Evolutionary conservation across 177 flowering plant species (phyloP), one percentile per base, ranked within the genome.

Genomic region (Telopea speciosissima): DNA sequence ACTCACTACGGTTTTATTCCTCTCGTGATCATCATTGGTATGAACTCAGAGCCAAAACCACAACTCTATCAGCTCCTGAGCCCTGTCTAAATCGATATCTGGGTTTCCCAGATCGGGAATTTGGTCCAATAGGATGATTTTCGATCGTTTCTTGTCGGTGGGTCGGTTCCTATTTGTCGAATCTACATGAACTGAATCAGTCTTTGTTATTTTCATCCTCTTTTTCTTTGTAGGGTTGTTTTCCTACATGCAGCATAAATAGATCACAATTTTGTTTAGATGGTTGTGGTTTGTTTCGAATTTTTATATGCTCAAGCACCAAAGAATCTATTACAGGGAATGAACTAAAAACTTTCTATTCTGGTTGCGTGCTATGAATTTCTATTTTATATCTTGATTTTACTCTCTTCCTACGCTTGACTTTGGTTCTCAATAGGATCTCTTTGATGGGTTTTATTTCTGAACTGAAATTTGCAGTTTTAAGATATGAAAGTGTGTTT

Each of bases 1-100:
- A 81, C 89, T 40, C 98, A 93, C 80, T 93, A 90, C 63, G 97
- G 97, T 16, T 91, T 91, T 77, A 90, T 91, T 58, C 98, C 97
- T 3, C 60, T 88, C 24, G 71, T 90, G 33, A 93, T 93, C 83
- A 67, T 88, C 82, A 84, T 92, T 72, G 93, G 93, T 60, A 92
- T 92, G 95, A 86, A 85, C 68, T 83, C 91, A 8, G 97, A 92
- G 19, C 97, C 95, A 1, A 90, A 88, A 70, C 95, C 93, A 2
- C 85, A 85, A 19, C 73, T 84, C 12, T 87, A 78, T 26, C 96
- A 90, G 82, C 96, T 93, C 36, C 80, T 90, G 60, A 83, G 84
- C 71, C 97, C 93, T 8, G 83, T 90, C 64, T 90, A 82, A 86
- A 16, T 66, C 33, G 9, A 22, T 36, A 63, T 60, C 56, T 4